Evolutionary conservation across 768 basidiomycete species (phyloP).

Genomic region (Megacollybia marginata): DNA sequence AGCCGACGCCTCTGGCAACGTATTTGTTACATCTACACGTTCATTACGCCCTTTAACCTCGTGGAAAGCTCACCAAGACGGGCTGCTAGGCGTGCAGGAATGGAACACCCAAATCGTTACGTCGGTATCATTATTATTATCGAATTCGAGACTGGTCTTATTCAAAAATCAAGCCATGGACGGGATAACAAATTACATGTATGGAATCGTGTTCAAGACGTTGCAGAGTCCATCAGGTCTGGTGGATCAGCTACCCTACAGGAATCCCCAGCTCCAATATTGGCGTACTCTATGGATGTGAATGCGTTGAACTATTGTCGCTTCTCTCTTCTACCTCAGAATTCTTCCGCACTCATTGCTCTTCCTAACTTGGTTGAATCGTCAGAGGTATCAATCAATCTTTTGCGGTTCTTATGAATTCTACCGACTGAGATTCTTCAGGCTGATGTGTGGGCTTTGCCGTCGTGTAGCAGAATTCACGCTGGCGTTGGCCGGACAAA

Average conservation of each 20-base stretch:
- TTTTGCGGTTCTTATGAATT: background rate
- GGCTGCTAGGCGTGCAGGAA: slow-evolving; percentile 75
- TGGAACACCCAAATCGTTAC: slow-evolving; percentile 63
- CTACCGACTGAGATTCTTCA: slow-evolving; percentile 18
- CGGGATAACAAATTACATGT: slow-evolving; percentile 83
- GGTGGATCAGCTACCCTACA: slow-evolving; percentile 52
- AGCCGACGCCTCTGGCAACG: slow-evolving; percentile 73
- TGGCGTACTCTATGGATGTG: slow-evolving; percentile 72
- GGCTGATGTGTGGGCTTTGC: slow-evolving; percentile 87
- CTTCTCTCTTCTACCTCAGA: slow-evolving; percentile 56
- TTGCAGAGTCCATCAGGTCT: slow-evolving; percentile 32
- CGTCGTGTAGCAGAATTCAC: slow-evolving; percentile 61
- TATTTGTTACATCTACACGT: slow-evolving; percentile 69
- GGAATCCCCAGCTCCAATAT: slow-evolving; percentile 38
- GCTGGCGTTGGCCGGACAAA: slow-evolving; percentile 72
- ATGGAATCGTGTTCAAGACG: slow-evolving; percentile 50
- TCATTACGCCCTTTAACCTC: slow-evolving; percentile 63
- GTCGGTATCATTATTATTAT: slow-evolving; percentile 37
- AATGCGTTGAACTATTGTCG: slow-evolving; percentile 94
- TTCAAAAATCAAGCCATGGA: slow-evolving; percentile 50
- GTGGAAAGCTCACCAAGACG: slow-evolving; percentile 77
- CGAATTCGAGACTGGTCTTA: background rate
- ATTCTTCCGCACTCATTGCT: slow-evolving; percentile 49
- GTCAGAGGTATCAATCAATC: slow-evolving; percentile 45
- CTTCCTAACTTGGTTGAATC: slow-evolving; percentile 89